Conservation (phyloP, 495 filamentous ascomycete genomes). For the Penicillium silybi region DNA sequence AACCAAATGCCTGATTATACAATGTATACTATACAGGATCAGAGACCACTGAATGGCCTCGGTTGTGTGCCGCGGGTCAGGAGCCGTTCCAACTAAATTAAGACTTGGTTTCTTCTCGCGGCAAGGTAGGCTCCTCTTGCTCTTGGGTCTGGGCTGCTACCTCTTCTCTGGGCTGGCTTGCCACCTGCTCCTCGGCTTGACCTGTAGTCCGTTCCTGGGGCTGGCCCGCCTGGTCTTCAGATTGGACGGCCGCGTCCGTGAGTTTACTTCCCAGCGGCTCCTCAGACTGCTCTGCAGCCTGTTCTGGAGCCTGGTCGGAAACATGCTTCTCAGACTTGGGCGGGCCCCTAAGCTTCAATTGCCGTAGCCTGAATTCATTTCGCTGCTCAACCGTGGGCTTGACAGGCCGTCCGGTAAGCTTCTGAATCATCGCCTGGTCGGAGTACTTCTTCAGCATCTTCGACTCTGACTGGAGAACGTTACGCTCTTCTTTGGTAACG, state of each 20-base stretch:
- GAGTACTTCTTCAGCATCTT: constrained; percentile 32
- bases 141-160: not conserved
- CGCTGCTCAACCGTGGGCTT: constrained; percentile 24
- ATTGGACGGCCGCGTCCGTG: no score
- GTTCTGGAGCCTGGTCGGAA: not conserved
- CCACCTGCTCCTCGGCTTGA: not conserved
- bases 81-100: not conserved
- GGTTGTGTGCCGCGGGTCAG: no score
- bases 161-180: not conserved
- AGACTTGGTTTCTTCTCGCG: not conserved
- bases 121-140: not conserved
- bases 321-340: not conserved
- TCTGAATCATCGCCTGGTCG: constrained; percentile 12
- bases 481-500: constrained; percentile 26
- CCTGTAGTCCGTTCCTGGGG: not conserved
- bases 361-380: constrained; percentile 6
- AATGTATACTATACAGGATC: constrained; percentile 15
- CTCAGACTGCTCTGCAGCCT: not conserved
- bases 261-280: no score
- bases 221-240: not conserved
- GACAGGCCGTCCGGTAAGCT: constrained; percentile 10
- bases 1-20: constrained; percentile 18
- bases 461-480: constrained; percentile 20
- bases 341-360: not conserved
- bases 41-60: not conserved